These are phyloP conservation scores for Artemisia tridentata DNA, from an alignment of 129 eudicot genomes.

Conservation along the genomic window DNA sequence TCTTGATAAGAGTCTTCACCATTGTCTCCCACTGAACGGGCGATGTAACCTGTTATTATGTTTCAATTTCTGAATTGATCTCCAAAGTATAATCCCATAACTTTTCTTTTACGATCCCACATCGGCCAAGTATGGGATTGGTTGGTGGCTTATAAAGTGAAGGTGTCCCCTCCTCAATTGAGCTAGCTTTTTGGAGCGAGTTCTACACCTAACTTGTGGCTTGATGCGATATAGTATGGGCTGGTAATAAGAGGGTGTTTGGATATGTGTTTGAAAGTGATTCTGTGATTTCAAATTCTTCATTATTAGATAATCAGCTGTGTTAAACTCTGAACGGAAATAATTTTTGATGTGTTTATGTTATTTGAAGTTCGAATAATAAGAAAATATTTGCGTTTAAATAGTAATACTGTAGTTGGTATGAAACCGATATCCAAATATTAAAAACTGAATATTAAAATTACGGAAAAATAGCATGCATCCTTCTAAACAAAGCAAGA, in stretches of 20 bases:
- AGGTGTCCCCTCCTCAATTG: too few species aligned
- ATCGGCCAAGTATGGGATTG: too few species aligned
- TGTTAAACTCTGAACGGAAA: background rate
- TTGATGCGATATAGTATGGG: too few species aligned
- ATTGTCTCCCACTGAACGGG: slow-evolving; percentile 99
- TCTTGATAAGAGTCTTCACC: slow-evolving; percentile 63
- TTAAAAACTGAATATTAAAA: background rate
- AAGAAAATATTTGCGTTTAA: background rate
- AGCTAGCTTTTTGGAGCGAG: too few species aligned
- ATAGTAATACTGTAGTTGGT: background rate
- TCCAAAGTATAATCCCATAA: background rate
- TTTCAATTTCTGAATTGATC: too few species aligned
- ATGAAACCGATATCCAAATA: background rate
- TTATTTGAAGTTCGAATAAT: background rate
- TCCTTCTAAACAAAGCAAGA: too few species aligned
- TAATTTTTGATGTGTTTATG: background rate
- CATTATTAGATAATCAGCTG: background rate
- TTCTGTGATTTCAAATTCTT: background rate
- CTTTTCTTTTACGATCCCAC: background rate
- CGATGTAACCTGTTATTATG: slow-evolving; percentile 66
- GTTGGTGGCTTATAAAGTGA: too few species aligned
- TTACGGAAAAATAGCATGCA: too few species aligned
- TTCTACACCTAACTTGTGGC: too few species aligned
- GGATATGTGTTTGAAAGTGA: background rate
- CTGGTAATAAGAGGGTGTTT: background rate